These are phyloP conservation scores for Ampelocalamus luodianensis DNA, from an alignment of 176 grass and related monocot genomes.

Conservation along the genomic window DNA sequence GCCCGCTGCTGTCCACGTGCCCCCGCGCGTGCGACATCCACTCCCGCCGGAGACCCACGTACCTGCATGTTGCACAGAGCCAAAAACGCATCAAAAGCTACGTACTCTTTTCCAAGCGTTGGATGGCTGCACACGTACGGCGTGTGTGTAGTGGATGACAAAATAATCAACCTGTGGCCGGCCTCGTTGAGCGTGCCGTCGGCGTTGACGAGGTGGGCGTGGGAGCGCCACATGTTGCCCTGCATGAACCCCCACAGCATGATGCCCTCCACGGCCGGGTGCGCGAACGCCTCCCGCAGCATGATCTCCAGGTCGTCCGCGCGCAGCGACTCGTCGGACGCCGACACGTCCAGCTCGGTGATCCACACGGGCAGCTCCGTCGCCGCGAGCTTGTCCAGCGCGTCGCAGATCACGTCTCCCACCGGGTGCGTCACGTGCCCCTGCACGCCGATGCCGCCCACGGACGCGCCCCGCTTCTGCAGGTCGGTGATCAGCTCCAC, in stretches of 20 bases:
- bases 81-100: no score
- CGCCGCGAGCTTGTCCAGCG: conserved; percentile 59
- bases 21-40: conserved; percentile 64
- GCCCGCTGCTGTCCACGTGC: conserved; percentile 31
- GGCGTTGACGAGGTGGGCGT: conserved; percentile 52
- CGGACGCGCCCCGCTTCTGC: conserved; percentile 62
- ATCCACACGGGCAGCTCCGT: conserved; percentile 65
- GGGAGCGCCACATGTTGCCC: conserved; percentile 57
- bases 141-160: no score
- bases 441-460: conserved; percentile 71
- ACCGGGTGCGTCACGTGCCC: conserved; percentile 64
- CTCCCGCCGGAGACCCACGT: conserved; percentile 46
- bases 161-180: background rate
- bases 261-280: conserved; percentile 68
- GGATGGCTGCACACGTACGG: no score
- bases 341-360: conserved; percentile 73
- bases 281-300: conserved; percentile 71
- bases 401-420: conserved; percentile 56
- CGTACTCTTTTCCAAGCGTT: no score
- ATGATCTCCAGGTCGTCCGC: conserved; percentile 77
- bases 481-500: conserved; percentile 64
- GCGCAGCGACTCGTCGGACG: conserved; percentile 57
- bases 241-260: conserved; percentile 89
- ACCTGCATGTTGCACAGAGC: background rate
- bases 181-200: conserved; percentile 61